Evolutionary conservation across 768 basidiomycete species (phyloP).

Genomic region (Macrolepiota dolichaula): DNA sequence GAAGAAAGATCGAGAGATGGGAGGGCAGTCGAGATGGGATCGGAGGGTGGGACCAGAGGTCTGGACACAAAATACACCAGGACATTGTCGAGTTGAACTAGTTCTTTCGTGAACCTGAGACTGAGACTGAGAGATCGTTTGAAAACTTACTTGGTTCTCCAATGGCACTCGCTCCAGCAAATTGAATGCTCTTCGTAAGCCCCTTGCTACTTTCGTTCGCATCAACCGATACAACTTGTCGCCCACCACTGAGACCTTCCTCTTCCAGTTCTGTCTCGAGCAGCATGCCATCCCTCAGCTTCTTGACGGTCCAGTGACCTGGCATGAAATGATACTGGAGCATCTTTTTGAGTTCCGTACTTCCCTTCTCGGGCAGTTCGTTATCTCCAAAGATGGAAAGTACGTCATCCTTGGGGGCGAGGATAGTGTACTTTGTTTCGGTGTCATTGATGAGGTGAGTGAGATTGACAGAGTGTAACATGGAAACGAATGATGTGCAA

Average conservation of each 20-base stretch:
- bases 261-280: constrained; percentile 79
- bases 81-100: constrained; percentile 74
- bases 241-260: constrained; percentile 61
- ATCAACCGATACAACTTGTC: constrained; percentile 68
- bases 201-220: constrained; percentile 47
- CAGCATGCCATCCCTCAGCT: constrained; percentile 71
- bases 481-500: constrained; percentile 85
- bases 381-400: constrained; percentile 51
- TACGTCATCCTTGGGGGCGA: constrained; percentile 89
- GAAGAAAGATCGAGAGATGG: constrained; percentile 83
- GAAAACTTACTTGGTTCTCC: constrained; percentile 65
- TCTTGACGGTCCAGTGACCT: constrained; percentile 67
- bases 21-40: constrained; percentile 77
- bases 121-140: neutral
- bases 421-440: constrained; percentile 74
- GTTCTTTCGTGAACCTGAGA: neutral
- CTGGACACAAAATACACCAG: constrained; percentile 88
- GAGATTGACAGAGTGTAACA: constrained; percentile 83
- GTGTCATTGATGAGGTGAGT: constrained; percentile 67
- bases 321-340: constrained; percentile 92
- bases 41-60: constrained; percentile 78
- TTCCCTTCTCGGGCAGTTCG: constrained; percentile 62
- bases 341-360: constrained; percentile 64
- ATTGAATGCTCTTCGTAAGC: constrained; percentile 57
- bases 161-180: constrained; percentile 80